Percentiles rank a stretch among this genome's conserved stretches.
Evolutionary conservation across 306 rosid species (phyloP).

Genomic region (Dalbergia cultrata): DNA sequence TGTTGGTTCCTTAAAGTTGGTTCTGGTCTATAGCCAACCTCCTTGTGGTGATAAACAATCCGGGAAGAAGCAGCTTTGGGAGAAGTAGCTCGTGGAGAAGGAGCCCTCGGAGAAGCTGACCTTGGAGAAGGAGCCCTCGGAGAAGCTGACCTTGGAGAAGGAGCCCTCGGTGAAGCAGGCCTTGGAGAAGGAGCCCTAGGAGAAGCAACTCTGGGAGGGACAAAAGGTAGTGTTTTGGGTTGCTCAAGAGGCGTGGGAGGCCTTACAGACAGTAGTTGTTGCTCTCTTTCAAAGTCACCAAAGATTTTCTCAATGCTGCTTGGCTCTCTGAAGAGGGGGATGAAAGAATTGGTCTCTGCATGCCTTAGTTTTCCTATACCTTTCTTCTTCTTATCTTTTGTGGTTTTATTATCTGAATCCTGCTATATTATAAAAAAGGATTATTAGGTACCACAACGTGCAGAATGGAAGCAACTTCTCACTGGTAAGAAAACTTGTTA

Average conservation of each 20-base stretch:
- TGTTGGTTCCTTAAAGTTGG: slow-evolving; percentile 80
- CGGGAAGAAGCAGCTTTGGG: slow-evolving; percentile 70
- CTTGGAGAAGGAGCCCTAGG: slow-evolving; percentile 64
- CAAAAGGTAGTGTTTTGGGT: slow-evolving; percentile 73
- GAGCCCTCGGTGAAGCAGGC: slow-evolving; percentile 55
- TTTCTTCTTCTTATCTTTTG: slow-evolving; percentile 87
- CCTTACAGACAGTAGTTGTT: slow-evolving; percentile 66
- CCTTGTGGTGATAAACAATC: slow-evolving; percentile 62
- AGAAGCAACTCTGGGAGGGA: slow-evolving; percentile 68
- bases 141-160: slow-evolving; percentile 58
- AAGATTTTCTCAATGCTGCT: slow-evolving; percentile 98
- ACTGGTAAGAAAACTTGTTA: slow-evolving; percentile 24
- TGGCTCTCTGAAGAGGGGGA: slow-evolving; percentile 92
- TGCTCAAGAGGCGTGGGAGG: slow-evolving; percentile 75
- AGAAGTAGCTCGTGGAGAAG: slow-evolving; percentile 61
- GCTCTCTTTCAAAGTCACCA: slow-evolving; percentile 94
- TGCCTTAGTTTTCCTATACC: slow-evolving; percentile 71
- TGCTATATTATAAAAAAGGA: slow-evolving; percentile 42
- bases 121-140: slow-evolving; percentile 54
- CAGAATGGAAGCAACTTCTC: slow-evolving; percentile 17
- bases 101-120: slow-evolving; percentile 59
- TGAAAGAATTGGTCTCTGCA: slow-evolving; percentile 89
- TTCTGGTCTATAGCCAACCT: slow-evolving; percentile 73
- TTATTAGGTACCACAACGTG: slow-evolving; percentile 34
- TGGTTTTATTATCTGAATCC: slow-evolving; percentile 77